Base-by-base conservation (phyloP, 805 yeast genomes). In the Ogataea minuta region DNA sequence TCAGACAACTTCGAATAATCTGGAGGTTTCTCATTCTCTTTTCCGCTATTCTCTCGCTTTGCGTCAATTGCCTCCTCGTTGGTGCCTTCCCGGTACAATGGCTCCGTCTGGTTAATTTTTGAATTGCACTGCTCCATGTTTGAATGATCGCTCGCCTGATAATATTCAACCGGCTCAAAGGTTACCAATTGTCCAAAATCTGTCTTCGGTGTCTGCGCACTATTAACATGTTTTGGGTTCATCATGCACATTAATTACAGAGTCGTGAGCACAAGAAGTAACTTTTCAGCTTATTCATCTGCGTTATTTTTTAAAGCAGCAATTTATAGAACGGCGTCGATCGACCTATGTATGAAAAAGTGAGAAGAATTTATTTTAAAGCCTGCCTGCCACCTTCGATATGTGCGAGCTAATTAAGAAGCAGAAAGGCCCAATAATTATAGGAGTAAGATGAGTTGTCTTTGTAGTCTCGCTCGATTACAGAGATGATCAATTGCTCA, bases 381-480 rank as follows among this genome's bases (percentile, higher is more conserved):
- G n/a, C n/a, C n/a, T n/a, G n/a, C n/a, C n/a, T n/a, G n/a, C n/a
- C n/a, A n/a, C n/a, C n/a, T n/a, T n/a, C 57, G 98, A 91, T 58
- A 95, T 98, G n/a, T 74, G 87, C 9, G 77, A 76, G 53, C 73
- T 93, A 56, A 66, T 90, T 46, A 74, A 76, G 51, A 49, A 53
- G 9, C 83, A 80, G 56, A 42, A 45, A 14, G 81, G 79, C n/a
- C 74, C 73, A 8, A 46, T 56, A 10, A 70, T 76, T 23, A 69
- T 78, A 8, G 84, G 90, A 29, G 71, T 91, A 55, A 81, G 91
- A 47, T 96, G 89, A 60, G 81, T 79, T 37, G 99, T 99, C 21
- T 70, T 72, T 1, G 74, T 68, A 11, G 99, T 93, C 62, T 73
- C 76, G n/a, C 88, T 87, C 63, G 77, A 82, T 54, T 58, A 53